Conservation (phyloP, 208 protist genomes). For the Crithidia sp. region DNA sequence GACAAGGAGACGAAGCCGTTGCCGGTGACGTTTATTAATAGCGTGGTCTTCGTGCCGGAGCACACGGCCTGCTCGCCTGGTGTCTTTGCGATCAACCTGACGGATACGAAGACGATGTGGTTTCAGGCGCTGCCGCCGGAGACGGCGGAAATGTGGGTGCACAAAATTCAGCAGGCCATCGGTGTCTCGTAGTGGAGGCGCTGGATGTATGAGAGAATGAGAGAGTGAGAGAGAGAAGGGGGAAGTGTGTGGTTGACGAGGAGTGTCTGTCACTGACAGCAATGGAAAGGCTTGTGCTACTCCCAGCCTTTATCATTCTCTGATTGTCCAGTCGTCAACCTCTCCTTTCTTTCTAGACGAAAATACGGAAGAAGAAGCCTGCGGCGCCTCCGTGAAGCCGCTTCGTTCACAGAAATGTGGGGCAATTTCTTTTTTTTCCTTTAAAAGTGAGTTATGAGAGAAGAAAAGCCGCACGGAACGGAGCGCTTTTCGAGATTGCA, state of each 20-base stretch:
- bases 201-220: background rate
- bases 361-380: background rate
- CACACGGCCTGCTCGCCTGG: constrained; percentile 60
- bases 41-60: constrained; percentile 72
- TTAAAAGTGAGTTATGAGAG: too few relatives aligned
- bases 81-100: constrained; percentile 77
- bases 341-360: background rate
- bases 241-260: background rate
- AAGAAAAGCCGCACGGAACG: too few relatives aligned
- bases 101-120: constrained; percentile 76
- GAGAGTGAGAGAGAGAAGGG: background rate
- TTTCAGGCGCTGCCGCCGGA: constrained; percentile 64
- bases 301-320: too few relatives aligned
- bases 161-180: constrained; percentile 67
- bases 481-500: too few relatives aligned
- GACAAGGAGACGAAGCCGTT: constrained; percentile 59
- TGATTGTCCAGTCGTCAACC: too few relatives aligned
- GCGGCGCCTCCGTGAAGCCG: too few relatives aligned
- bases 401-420: too few relatives aligned
- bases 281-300: too few relatives aligned
- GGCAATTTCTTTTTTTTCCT: background rate
- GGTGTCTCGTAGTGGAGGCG: constrained; percentile 35
- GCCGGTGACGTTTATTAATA: constrained; percentile 56
- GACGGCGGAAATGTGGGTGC: constrained; percentile 52
- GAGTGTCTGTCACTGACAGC: too few relatives aligned